Conservation (phyloP, 2,329 filamentous ascomycete species). For the Bipolaris victoriae region DNA sequence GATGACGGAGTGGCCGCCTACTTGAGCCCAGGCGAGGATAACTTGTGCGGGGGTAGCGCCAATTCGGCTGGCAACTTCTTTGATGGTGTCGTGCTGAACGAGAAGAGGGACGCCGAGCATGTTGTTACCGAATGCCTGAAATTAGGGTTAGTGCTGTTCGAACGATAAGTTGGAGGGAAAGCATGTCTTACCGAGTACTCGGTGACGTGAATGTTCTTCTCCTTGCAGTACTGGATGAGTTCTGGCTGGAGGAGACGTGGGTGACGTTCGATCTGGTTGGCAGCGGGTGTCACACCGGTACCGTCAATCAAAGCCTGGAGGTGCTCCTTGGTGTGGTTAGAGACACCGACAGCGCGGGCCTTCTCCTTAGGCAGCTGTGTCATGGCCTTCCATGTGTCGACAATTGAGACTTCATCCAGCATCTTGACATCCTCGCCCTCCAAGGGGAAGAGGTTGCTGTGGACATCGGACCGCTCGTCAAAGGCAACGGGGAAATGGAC, state of each 20-base stretch:
- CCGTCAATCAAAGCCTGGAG: conserved; percentile 61
- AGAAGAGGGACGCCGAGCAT: conserved; percentile 59
- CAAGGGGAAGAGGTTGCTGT: conserved; percentile 36
- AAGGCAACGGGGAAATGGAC: conserved; percentile 70
- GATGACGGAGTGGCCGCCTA: conserved; percentile 53
- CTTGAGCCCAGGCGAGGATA: conserved; percentile 84
- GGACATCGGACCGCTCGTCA: conserved; percentile 52
- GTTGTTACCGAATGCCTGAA: conserved; percentile 61
- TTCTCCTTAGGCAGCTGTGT: conserved; percentile 46
- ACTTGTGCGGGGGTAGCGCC: conserved; percentile 76
- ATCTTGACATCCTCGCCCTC: conserved; percentile 32
- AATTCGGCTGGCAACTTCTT: conserved; percentile 67
- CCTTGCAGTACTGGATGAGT: conserved; percentile 37
- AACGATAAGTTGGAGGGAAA: conserved; percentile 56
- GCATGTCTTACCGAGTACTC: conserved; percentile 33
- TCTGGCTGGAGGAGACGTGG: conserved; percentile 37
- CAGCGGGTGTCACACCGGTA: conserved; percentile 38
- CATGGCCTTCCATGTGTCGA: conserved; percentile 49
- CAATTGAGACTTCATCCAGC: conserved; percentile 64
- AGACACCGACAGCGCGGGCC: conserved; percentile 39
- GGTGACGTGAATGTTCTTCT: conserved; percentile 42
- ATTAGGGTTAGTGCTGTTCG: conserved; percentile 63
- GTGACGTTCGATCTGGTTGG: conserved; percentile 43
- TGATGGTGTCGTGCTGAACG: conserved; percentile 64
- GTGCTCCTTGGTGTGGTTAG: conserved; percentile 42